Percentiles rank a stretch among this genome's conserved stretches.
These are phyloP conservation scores for Eucalyptus leucophloia DNA, from an alignment of 345 rosid genomes.

Conservation along the genomic window DNA sequence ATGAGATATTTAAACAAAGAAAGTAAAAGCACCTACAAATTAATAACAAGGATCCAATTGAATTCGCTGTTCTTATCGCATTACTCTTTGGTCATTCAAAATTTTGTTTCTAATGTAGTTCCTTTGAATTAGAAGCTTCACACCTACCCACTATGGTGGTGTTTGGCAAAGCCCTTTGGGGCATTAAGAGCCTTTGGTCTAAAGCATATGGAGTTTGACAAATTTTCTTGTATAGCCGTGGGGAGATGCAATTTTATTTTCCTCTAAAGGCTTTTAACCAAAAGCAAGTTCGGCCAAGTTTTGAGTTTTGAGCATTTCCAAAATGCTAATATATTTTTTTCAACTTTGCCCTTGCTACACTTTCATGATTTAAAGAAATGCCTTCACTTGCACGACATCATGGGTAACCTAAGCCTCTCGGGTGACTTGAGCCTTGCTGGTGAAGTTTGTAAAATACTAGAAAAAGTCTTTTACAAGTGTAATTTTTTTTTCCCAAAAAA, in stretches of 20 bases:
- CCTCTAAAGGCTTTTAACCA: neutral
- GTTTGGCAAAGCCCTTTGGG: neutral
- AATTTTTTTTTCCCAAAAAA: neutral
- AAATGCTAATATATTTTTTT: too few species aligned
- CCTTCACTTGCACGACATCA: rapidly evolving
- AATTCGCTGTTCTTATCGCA: neutral
- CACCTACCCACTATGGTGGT: neutral
- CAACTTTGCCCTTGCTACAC: neutral
- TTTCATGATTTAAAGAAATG: neutral
- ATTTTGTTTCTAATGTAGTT: neutral
- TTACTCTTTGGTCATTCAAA: neutral
- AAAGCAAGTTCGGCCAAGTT: neutral
- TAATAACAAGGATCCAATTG: neutral
- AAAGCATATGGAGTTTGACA: neutral
- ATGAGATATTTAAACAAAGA: neutral
- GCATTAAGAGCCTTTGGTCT: neutral
- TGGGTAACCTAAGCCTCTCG: too few species aligned
- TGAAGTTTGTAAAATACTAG: neutral
- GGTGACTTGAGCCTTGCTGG: neutral
- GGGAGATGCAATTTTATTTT: neutral
- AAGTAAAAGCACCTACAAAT: neutral
- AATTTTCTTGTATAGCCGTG: neutral
- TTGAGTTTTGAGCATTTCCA: neutral
- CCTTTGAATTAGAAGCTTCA: neutral
- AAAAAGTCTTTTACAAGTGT: too few species aligned